Conservation (phyloP, 2,329 filamentous ascomycete genomes). For the Coniochaeta sp. region DNA sequence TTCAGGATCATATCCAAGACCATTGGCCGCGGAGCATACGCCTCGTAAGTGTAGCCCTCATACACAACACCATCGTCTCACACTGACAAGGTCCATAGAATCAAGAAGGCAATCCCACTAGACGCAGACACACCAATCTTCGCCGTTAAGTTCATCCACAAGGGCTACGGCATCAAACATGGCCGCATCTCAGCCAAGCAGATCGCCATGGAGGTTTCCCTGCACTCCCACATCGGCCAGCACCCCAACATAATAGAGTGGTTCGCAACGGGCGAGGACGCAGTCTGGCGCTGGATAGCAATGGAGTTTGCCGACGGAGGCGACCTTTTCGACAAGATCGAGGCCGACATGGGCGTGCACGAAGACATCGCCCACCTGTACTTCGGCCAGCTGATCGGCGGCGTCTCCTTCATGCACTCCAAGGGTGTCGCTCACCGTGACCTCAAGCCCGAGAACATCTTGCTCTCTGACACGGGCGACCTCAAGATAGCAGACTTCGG, state of each 20-base stretch:
- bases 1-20: slow-evolving; percentile 95
- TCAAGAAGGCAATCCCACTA: slow-evolving; percentile 84
- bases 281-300: slow-evolving; percentile 90
- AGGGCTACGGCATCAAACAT: slow-evolving; percentile 84
- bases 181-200: slow-evolving; percentile 86
- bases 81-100: slow-evolving; percentile 42
- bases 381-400: slow-evolving; percentile 84
- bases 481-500: slow-evolving; percentile 97
- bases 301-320: slow-evolving; percentile 96
- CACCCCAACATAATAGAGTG: slow-evolving; percentile 94
- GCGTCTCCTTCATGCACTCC: slow-evolving; percentile 90
- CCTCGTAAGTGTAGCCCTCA: slow-evolving; percentile 60
- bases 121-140: slow-evolving; percentile 69
- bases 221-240: slow-evolving; percentile 81
- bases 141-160: slow-evolving; percentile 98
- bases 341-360: slow-evolving; percentile 90
- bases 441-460: slow-evolving; percentile 91
- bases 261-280: slow-evolving; percentile 80
- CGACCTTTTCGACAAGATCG: slow-evolving; percentile 98
- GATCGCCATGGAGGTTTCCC: slow-evolving; percentile 81
- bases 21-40: slow-evolving; percentile 93
- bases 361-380: slow-evolving; percentile 95
- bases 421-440: slow-evolving; percentile 92
- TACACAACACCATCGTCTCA: not conserved
- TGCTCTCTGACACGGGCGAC: slow-evolving; percentile 76